Conservation (phyloP, 495 filamentous ascomycete species). For the Zalerion maritima region DNA sequence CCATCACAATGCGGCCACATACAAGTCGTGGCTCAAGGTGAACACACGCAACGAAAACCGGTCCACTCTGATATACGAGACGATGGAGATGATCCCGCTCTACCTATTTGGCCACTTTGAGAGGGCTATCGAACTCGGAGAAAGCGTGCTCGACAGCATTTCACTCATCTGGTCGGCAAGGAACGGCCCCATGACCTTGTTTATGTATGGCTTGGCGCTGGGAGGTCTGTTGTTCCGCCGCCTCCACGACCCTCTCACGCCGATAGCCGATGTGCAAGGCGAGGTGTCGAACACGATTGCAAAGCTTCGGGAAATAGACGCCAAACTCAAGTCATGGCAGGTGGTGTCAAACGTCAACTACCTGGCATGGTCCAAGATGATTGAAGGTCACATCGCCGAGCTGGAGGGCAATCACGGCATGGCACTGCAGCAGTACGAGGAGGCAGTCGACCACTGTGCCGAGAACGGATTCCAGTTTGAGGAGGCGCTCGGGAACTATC, state of each 20-base stretch:
- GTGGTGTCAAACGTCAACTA: conserved; percentile 65
- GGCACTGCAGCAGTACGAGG: conserved; percentile 55
- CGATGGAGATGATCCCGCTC: conserved; percentile 53
- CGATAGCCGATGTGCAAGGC: conserved; percentile 30
- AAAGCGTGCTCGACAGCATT: conserved; percentile 40
- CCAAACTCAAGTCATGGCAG: conserved; percentile 54
- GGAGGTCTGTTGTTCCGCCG: conserved; percentile 48
- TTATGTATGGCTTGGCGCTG: conserved; percentile 56
- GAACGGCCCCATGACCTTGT: conserved; percentile 44
- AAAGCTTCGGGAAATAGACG: conserved; percentile 36
- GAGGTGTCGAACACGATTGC: conserved; percentile 41
- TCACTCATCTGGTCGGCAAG: conserved; percentile 60
- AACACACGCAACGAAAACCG: conserved; percentile 29
- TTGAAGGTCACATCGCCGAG: conserved; percentile 62
- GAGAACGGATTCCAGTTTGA: conserved; percentile 65
- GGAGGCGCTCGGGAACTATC: conserved; percentile 64
- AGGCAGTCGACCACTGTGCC: conserved; percentile 64
- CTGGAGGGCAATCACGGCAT: conserved; percentile 44
- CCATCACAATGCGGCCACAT: conserved; percentile 47
- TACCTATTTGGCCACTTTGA: conserved; percentile 64
- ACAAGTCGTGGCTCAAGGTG: conserved; percentile 41
- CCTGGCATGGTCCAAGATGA: conserved; percentile 54
- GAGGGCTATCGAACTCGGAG: conserved; percentile 52
- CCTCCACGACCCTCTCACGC: conserved; percentile 33
- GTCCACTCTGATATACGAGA: conserved; percentile 57